Base-by-base conservation (phyloP, 345 rosid genomes). In the Sonneratia caseolaris region DNA sequence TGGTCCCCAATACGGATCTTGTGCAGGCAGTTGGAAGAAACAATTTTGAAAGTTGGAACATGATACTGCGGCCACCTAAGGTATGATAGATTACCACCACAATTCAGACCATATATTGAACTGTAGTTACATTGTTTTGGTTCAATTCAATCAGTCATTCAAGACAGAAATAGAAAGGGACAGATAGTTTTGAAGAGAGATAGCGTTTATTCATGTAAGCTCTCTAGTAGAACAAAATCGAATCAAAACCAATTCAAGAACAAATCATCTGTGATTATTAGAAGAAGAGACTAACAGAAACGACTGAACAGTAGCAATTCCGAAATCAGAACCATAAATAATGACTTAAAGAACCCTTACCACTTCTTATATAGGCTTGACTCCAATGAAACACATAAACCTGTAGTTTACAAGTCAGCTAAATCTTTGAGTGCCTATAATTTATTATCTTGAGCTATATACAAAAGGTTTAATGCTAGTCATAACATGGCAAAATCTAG, bases 351-450 rank as follows among this genome's bases (percentile, higher is more conserved):
- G 40, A 74, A 61, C 67, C 71, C 85, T 86, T 76, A 92, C 98
- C 98, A 95, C 84, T 95, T 92, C 78, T 42, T 79, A 77, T 84
- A 95, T 53, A 92, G 85, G 21, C 76, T 55, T 6, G 97, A 75
- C 75, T 95, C 97, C 93, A 92, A 92, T 5, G 92, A 86, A 72
- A 92, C 74, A 70, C 98, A 95, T 71, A 92, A 82, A 85, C 99
- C 99, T 95, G 84, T 78, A 67, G 18, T 71, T 51, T 57, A 45
- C 73, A 10, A 12, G 32, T 37, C 69, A 66, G 62, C 70, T 37
- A 24, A 61, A 71, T 51, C 42, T 66, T 9, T 9, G 7, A 59
- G 22, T 59, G 64, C n/a, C 24, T 22, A 59, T 59, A 19, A 67
- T 18, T 40, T 67, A 12, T 65, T 9, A 4, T 40, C 14, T 12